Evolutionary conservation across 2,329 filamentous ascomycete species (phyloP).

Genomic region (Arthrobotrys entomopaga): DNA sequence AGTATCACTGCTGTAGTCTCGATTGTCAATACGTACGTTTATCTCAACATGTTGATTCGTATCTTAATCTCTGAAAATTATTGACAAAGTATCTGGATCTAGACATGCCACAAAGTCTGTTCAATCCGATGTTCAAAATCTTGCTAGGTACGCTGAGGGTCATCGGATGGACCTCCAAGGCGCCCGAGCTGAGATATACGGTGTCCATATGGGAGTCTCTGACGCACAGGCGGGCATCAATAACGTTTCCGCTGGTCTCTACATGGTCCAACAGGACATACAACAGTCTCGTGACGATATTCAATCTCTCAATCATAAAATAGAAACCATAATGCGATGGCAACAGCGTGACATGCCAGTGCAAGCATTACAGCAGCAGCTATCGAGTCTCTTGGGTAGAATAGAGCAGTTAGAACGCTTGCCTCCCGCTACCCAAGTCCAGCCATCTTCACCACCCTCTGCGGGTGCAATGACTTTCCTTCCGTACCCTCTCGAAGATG

Average conservation of each 20-base stretch:
- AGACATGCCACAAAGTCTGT: conserved; percentile 41
- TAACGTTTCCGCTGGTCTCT: conserved; percentile 32
- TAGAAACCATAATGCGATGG: conserved; percentile 50
- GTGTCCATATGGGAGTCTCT: conserved; percentile 41
- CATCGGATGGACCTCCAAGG: conserved; percentile 39
- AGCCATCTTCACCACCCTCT: conserved; percentile 26
- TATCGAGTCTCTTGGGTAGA: conserved; percentile 40
- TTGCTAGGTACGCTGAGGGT: conserved; percentile 34
- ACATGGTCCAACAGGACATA: conserved; percentile 41
- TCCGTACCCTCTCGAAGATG: conserved; percentile 39
- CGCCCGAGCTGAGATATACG: conserved; percentile 34
- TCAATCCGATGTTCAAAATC: conserved; percentile 32
- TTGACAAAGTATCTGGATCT: conserved; percentile 2
- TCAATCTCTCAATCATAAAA: conserved; percentile 40
- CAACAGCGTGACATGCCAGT: conserved; percentile 51
- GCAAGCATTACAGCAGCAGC: conserved; percentile 28
- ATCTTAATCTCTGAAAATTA: background rate
- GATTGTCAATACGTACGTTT: conserved; percentile 53
- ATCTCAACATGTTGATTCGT: background rate
- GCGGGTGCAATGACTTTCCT: conserved; percentile 9
- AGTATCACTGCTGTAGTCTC: conserved; percentile 52
- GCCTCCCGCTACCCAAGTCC: conserved; percentile 1
- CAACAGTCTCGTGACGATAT: too few relatives aligned
- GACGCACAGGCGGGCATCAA: conserved; percentile 30
- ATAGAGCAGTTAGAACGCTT: conserved; percentile 43